Percentiles rank a stretch among this genome's conserved stretches.
Conservation (phyloP, 257 asterid genomes). For the Cynanchum wilfordii region DNA sequence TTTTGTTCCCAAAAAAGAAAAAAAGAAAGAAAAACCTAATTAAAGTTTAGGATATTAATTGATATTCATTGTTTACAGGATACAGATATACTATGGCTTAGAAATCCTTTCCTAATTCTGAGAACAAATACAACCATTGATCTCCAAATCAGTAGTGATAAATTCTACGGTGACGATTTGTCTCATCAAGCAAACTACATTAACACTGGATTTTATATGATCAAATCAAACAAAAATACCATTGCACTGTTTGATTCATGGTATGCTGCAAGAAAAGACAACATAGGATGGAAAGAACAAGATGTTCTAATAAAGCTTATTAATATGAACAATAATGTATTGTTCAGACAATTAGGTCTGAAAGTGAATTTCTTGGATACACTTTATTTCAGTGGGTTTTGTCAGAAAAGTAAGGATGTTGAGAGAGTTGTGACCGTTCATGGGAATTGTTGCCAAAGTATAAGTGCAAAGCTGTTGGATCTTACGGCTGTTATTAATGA, state of each 20-base stretch:
- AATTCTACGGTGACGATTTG: slow-evolving; percentile 25
- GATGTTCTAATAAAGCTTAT: slow-evolving; percentile 33
- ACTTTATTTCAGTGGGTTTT: slow-evolving; percentile 42
- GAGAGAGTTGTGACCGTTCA: slow-evolving; percentile 37
- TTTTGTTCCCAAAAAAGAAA: no score
- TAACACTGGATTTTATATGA: slow-evolving; percentile 55
- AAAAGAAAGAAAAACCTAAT: no score
- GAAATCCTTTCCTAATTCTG: slow-evolving; percentile 38
- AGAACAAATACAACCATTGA: slow-evolving; percentile 19
- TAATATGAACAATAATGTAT: slow-evolving; percentile 20
- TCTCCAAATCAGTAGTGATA: slow-evolving; percentile 41
- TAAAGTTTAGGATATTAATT: not conserved
- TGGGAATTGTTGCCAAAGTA: slow-evolving; percentile 47
- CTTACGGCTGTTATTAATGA: slow-evolving; percentile 35
- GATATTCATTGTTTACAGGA: slow-evolving; percentile 27
- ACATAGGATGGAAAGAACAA: slow-evolving; percentile 37
- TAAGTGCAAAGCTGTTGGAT: slow-evolving; percentile 39
- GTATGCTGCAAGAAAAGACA: slow-evolving; percentile 26
- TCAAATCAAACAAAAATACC: slow-evolving; percentile 44
- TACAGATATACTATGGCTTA: slow-evolving; percentile 44
- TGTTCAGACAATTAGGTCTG: slow-evolving; percentile 23
- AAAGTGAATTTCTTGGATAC: slow-evolving; percentile 38
- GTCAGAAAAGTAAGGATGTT: slow-evolving; percentile 35
- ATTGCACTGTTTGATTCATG: slow-evolving; percentile 32
- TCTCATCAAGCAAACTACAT: slow-evolving; percentile 21